Evolutionary conservation across 805 yeast genomes (phyloP).

Genomic region (Pichia gijzeniarum): DNA sequence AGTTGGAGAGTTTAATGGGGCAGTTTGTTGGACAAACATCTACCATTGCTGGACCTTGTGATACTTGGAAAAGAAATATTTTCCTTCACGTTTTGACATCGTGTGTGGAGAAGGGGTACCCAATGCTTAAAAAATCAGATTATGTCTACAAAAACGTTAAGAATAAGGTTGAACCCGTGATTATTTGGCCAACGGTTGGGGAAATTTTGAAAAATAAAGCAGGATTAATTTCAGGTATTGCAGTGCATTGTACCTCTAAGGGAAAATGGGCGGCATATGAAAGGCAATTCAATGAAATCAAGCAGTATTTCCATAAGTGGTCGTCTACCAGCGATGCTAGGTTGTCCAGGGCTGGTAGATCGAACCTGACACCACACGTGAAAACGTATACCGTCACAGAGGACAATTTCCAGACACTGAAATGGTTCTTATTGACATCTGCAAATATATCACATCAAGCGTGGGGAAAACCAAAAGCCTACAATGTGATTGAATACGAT

Average conservation of each 20-base stretch:
- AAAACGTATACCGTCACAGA: constrained; percentile 57
- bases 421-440: constrained; percentile 70
- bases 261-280: constrained; percentile 19
- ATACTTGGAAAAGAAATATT: constrained; percentile 30
- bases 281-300: constrained; percentile 37
- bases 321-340: constrained; percentile 17
- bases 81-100: constrained; percentile 46
- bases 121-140: constrained; percentile 18
- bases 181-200: constrained; percentile 31
- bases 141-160: constrained; percentile 11
- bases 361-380: constrained; percentile 43
- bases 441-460: constrained; percentile 74
- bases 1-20: constrained; percentile 24
- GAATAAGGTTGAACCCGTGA: constrained; percentile 21
- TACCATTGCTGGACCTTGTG: constrained; percentile 43
- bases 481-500: constrained; percentile 24
- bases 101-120: constrained; percentile 29
- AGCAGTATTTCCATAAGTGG: constrained; percentile 44
- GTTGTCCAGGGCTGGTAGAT: constrained; percentile 22
- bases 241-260: constrained; percentile 20
- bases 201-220: constrained; percentile 21
- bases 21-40: constrained; percentile 41
- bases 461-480: constrained; percentile 53
- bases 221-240: constrained; percentile 25
- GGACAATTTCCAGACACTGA: constrained; percentile 42